These are phyloP conservation scores for Nigrospora oryzae DNA, from an alignment of 2,329 filamentous ascomycete species.

Conservation along the genomic window DNA sequence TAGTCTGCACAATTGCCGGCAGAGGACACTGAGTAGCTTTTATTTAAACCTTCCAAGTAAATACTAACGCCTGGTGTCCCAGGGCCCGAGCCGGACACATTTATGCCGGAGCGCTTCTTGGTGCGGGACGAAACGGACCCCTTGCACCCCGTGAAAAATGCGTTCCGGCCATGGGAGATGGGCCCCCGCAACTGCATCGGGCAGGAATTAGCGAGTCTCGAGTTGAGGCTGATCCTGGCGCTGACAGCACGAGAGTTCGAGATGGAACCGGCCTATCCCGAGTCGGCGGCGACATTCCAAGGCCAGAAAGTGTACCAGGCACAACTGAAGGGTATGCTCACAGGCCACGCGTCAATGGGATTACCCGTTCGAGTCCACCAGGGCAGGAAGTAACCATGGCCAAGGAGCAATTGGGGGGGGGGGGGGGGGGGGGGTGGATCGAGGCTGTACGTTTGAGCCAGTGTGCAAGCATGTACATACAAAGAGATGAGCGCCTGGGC, in stretches of 20 bases:
- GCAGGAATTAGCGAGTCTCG: constrained; percentile 32
- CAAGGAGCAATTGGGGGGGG: no score
- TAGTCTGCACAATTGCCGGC: no score
- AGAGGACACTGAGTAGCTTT: no score
- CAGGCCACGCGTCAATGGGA: background rate
- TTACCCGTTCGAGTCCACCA: no score
- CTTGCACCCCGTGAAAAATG: constrained; percentile 14
- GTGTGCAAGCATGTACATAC: no score
- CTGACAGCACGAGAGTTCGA: constrained; percentile 41
- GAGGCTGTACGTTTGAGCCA: no score
- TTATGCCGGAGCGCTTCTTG: constrained; percentile 35
- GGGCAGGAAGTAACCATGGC: no score
- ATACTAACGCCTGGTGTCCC: constrained; percentile 31
- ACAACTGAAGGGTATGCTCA: background rate
- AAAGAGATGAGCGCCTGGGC: no score
- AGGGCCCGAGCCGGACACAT: constrained; percentile 39
- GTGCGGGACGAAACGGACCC: constrained; percentile 19
- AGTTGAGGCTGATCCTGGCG: constrained; percentile 40
- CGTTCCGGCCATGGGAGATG: constrained; percentile 27
- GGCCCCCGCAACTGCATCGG: constrained; percentile 28
- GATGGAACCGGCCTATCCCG: constrained; percentile 30
- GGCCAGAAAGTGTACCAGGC: constrained; percentile 21
- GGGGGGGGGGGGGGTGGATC: no score
- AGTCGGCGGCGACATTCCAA: constrained; percentile 21
- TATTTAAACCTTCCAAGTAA: no score